Percentiles rank a stretch among this genome's conserved stretches.
Evolutionary conservation across 2,329 filamentous ascomycete genomes (phyloP).

Genomic region (Fusarium austroafricanum): DNA sequence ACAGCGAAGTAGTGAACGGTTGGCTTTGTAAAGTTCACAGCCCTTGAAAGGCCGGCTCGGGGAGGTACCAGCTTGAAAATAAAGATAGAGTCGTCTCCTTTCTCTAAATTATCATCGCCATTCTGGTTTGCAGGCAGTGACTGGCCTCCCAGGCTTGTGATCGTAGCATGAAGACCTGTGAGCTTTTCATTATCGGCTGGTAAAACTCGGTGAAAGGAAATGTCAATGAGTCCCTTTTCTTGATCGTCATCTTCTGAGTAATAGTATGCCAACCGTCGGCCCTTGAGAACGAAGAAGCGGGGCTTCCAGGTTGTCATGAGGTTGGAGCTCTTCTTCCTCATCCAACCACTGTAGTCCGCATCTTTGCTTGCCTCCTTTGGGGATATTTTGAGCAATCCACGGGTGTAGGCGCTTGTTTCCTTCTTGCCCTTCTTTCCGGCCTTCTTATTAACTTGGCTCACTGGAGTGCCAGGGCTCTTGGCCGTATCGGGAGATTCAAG

Average conservation of each 20-base stretch:
- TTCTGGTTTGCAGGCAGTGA: conserved; percentile 64
- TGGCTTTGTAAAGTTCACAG: conserved; percentile 97
- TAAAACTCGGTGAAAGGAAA: conserved; percentile 96
- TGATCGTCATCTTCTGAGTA: conserved; percentile 93
- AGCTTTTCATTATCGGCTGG: conserved; percentile 92
- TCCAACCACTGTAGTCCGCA: conserved; percentile 97
- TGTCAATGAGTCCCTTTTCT: conserved; percentile 96
- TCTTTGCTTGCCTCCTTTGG: conserved; percentile 86
- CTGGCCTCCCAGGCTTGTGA: conserved; percentile 75
- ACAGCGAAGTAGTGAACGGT: conserved; percentile 98
- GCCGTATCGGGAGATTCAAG: conserved; percentile 77
- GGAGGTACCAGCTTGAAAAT: conserved; percentile 98
- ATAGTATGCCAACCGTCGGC: conserved; percentile 92
- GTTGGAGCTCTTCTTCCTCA: conserved; percentile 98
- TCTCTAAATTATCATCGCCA: conserved; percentile 50
- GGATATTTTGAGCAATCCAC: conserved; percentile 82
- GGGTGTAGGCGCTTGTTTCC: conserved; percentile 91
- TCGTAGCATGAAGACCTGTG: conserved; percentile 88
- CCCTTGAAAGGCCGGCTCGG: conserved; percentile 84
- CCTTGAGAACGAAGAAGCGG: conserved; percentile 93
- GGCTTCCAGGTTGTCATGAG: conserved; percentile 99
- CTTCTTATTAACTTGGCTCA: conserved; percentile 61
- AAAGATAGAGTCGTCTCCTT: conserved; percentile 80
- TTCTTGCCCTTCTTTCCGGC: conserved; percentile 85
- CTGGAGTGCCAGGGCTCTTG: conserved; percentile 64